Evolutionary conservation across 352 stramenopile species (phyloP).

Genomic region (Pythium oligandrum): DNA sequence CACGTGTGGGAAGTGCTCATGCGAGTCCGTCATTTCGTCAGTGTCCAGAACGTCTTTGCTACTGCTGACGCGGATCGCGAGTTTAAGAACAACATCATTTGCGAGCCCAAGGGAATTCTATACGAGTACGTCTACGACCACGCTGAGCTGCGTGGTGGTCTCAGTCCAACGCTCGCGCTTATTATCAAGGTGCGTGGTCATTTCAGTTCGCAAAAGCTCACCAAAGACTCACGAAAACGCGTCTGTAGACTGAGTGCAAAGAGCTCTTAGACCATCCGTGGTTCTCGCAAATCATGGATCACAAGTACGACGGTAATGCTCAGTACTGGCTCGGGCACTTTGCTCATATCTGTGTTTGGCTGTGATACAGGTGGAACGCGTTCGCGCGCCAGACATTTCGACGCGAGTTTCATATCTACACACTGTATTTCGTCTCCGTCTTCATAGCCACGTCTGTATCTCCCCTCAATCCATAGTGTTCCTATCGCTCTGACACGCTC

Average conservation of each 20-base stretch:
- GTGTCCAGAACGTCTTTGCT: constrained; percentile 65
- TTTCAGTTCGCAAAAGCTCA: neutral
- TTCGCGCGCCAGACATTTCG: constrained; percentile 66
- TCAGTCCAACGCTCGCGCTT: constrained; percentile 51
- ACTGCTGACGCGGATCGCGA: constrained; percentile 26
- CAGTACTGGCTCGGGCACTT: neutral
- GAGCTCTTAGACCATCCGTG: constrained; percentile 74
- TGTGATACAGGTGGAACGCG: constrained; percentile 54
- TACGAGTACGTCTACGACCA: constrained; percentile 84
- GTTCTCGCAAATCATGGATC: constrained; percentile 68
- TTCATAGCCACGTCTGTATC: constrained; percentile 61
- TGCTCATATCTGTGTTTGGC: neutral
- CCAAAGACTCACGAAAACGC: neutral
- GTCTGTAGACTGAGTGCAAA: constrained; percentile 63
- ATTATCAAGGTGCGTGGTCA: constrained; percentile 49
- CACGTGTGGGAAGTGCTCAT: constrained; percentile 48
- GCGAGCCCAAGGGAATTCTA: constrained; percentile 73
- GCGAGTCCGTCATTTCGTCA: constrained; percentile 40
- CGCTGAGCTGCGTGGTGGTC: constrained; percentile 53
- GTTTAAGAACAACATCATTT: constrained; percentile 57
- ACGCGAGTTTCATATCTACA: constrained; percentile 73
- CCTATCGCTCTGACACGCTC: neutral
- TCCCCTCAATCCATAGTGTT: constrained; percentile 6
- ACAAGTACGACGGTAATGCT: constrained; percentile 40
- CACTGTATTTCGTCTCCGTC: constrained; percentile 65